Percentiles rank a stretch among this genome's conserved stretches.
phyloP scores from a whole-genome alignment of 108 stramenopile species.

The Skeletonema marinoi region DNA sequence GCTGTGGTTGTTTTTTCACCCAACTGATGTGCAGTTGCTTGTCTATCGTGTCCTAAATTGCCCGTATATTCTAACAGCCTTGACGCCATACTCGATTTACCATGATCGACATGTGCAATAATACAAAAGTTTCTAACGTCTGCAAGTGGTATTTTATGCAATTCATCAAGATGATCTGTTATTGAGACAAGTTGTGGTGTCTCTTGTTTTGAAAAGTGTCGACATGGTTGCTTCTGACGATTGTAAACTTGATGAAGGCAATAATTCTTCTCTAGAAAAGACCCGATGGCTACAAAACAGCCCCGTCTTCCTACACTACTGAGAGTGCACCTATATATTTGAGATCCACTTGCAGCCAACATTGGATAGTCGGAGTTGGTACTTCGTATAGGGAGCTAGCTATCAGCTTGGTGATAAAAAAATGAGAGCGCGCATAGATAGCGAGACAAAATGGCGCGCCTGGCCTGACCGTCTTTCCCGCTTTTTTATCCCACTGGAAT shows the following conservation, averaged over 20 bases:
- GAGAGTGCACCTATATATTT: background rate
- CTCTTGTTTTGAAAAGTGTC: background rate
- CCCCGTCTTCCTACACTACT: background rate
- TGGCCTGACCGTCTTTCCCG: too few relatives aligned
- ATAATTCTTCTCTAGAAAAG: background rate
- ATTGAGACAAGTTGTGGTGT: conserved; percentile 54
- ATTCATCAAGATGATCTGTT: conserved; percentile 53
- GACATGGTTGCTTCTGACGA: background rate
- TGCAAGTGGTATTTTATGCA: conserved; percentile 72
- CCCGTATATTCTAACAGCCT: conserved; percentile 88
- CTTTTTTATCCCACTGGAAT: too few relatives aligned
- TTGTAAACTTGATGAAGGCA: background rate
- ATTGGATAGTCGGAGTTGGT: too few relatives aligned
- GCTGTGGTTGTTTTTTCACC: background rate
- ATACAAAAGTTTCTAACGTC: conserved; percentile 87
- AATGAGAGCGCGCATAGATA: too few relatives aligned
- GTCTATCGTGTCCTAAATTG: conserved; percentile 71
- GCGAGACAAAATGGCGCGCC: too few relatives aligned
- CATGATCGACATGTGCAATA: conserved; percentile 94
- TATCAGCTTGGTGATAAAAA: too few relatives aligned
- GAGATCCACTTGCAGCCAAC: background rate
- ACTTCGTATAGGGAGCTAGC: too few relatives aligned
- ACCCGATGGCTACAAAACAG: background rate
- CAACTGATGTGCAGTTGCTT: conserved; percentile 55
- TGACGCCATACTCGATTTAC: conserved; percentile 86